A percentile compares a stretch with the other conserved stretches of the same genome.
Evolutionary conservation across 495 filamentous ascomycete genomes (phyloP).

Genomic region (Geoglossum glabrum): DNA sequence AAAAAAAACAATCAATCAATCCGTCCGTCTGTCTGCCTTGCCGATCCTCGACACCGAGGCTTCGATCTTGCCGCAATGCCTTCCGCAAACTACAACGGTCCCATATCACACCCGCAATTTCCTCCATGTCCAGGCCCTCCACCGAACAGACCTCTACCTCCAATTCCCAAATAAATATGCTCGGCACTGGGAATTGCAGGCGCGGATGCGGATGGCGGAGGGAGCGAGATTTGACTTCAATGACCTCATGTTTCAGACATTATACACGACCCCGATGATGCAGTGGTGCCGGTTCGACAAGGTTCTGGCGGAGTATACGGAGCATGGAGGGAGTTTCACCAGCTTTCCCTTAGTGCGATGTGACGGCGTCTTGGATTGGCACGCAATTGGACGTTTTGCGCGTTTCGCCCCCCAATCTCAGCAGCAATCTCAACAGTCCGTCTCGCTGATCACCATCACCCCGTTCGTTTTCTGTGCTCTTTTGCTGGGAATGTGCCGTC

Average conservation of each 20-base stretch:
- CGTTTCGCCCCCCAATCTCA: not conserved
- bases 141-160: not conserved
- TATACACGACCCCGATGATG: not conserved
- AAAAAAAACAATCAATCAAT: not conserved
- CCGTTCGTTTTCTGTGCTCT: not conserved
- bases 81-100: not conserved
- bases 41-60: not conserved
- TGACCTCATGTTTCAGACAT: not conserved
- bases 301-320: not conserved
- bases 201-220: not conserved
- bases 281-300: not conserved
- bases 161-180: not conserved
- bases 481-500: not conserved
- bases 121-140: not conserved
- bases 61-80: too few relatives aligned
- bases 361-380: not conserved
- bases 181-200: not conserved
- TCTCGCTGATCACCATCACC: not conserved
- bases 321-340: not conserved
- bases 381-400: not conserved
- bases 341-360: not conserved
- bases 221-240: not conserved
- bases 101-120: not conserved
- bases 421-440: not conserved
- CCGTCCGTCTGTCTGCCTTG: too few relatives aligned